phyloP scores from a whole-genome alignment of 345 rosid species.

The Bretschneidera sinensis region DNA sequence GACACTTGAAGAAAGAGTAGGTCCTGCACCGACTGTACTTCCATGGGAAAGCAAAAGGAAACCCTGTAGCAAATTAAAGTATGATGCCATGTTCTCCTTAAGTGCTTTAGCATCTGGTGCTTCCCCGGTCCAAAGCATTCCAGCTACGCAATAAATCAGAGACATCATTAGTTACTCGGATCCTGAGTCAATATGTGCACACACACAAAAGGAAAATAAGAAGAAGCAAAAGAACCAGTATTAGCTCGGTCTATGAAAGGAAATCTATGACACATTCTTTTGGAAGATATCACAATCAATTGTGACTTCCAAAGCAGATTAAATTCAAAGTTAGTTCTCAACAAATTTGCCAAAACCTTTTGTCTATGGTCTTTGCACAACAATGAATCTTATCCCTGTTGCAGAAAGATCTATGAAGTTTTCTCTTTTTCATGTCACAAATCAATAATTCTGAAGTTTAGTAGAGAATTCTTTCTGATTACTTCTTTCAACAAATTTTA shows the following conservation, averaged over 20 bases:
- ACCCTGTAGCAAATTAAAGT: constrained; percentile 76
- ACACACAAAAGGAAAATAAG: neutral
- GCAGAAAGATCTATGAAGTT: no score
- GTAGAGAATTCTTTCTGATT: no score
- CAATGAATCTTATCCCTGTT: no score
- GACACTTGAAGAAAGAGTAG: constrained; percentile 67
- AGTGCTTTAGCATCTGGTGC: constrained; percentile 59
- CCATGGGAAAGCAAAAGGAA: constrained; percentile 74
- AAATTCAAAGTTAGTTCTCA: no score
- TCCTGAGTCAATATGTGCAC: neutral
- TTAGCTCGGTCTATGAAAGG: no score
- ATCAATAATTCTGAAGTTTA: no score
- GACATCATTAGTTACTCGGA: constrained; percentile 7
- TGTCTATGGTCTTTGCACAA: neutral
- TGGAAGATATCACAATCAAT: no score
- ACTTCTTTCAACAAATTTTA: no score
- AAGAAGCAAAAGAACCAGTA: neutral
- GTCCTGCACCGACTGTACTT: constrained; percentile 76
- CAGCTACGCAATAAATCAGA: constrained; percentile 41
- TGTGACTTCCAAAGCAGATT: no score
- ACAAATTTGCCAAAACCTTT: no score
- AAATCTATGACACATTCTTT: no score
- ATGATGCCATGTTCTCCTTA: constrained; percentile 62
- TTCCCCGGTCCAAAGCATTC: constrained; percentile 90
- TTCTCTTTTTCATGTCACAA: no score